Evolutionary conservation across 495 filamentous ascomycete genomes (phyloP).

Genomic region (Neurospora terricola): DNA sequence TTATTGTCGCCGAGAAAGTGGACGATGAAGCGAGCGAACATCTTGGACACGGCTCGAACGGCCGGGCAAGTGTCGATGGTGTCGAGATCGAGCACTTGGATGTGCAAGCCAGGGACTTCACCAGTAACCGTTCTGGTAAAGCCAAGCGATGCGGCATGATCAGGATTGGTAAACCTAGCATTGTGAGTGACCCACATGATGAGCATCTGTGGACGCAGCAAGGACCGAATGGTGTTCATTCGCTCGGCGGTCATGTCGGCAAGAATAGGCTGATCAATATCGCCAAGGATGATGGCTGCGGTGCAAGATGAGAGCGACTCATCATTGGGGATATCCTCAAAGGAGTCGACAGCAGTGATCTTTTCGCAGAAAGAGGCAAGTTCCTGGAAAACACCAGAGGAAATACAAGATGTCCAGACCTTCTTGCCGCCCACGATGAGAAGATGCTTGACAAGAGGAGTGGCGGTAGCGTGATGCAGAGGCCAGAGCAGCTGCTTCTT

Average conservation of each 20-base stretch:
- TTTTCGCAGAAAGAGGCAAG: conserved; percentile 13
- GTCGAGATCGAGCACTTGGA: conserved; percentile 35
- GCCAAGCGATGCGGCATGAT: conserved; percentile 31
- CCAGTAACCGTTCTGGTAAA: conserved; percentile 33
- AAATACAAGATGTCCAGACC: conserved; percentile 9
- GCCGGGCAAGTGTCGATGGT: conserved; percentile 6
- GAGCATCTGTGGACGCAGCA: conserved; percentile 28
- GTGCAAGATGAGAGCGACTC: conserved; percentile 3
- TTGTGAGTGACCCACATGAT: conserved; percentile 30
- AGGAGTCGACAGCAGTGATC: conserved; percentile 8
- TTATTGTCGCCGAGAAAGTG: background rate
- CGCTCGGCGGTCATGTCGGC: conserved; percentile 23
- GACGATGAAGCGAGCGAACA: conserved; percentile 20
- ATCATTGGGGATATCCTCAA: background rate
- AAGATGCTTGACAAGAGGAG: conserved; percentile 14
- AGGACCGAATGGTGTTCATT: conserved; percentile 20
- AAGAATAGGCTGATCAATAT: conserved; percentile 28
- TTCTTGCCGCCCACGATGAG: conserved; percentile 24
- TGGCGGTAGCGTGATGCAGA: background rate
- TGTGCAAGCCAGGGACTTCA: conserved; percentile 26
- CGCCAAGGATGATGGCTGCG: conserved; percentile 26
- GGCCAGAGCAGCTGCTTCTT: conserved; percentile 11
- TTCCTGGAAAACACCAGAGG: conserved; percentile 3
- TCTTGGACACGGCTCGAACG: conserved; percentile 10
- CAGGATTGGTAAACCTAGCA: conserved; percentile 18